A percentile compares a stretch with the other conserved stretches of the same genome.
phyloP scores from a whole-genome alignment of 1,139 yeast genomes.

The Lodderomyces margitis region DNA sequence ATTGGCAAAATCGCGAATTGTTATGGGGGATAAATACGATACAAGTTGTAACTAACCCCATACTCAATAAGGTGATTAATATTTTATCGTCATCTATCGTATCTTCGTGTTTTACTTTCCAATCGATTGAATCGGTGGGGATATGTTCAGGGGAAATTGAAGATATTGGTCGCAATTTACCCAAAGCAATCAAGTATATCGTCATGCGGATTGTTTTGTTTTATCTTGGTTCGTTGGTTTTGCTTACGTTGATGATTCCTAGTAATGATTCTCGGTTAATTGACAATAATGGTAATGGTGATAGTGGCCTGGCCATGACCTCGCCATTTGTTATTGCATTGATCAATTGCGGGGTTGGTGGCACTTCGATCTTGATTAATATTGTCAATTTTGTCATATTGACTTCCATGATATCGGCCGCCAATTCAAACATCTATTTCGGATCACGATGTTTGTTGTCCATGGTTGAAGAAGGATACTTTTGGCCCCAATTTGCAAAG shows the following conservation, averaged over 20 bases:
- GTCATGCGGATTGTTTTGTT: conserved; percentile 18
- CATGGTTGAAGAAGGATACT: conserved; percentile 16
- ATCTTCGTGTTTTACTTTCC: conserved; percentile 34
- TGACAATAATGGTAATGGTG: neutral
- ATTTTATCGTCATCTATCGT: conserved; percentile 23
- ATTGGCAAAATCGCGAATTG: conserved; percentile 11
- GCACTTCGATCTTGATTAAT: conserved; percentile 8
- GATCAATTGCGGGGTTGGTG: conserved; percentile 12
- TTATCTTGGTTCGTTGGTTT: conserved; percentile 17
- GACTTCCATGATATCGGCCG: conserved; percentile 25
- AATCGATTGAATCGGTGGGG: conserved; percentile 40
- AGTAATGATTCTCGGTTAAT: conserved; percentile 17
- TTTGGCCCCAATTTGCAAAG: conserved; percentile 7
- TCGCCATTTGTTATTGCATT: conserved; percentile 20
- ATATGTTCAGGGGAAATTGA: conserved; percentile 21
- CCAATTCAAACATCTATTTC: conserved; percentile 28
- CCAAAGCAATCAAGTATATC: conserved; percentile 17
- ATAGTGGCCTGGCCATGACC: conserved; percentile 13
- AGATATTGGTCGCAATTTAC: conserved; percentile 17
- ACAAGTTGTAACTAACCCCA: conserved; percentile 27
- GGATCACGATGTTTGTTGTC: conserved; percentile 25
- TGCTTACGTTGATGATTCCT: conserved; percentile 19
- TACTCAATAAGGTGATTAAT: conserved; percentile 9
- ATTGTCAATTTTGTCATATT: conserved; percentile 22
- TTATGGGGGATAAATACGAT: conserved; percentile 12